These are phyloP conservation scores for Elsinoe fawcettii DNA, from an alignment of 2,329 filamentous ascomycete genomes.

Conservation along the genomic window DNA sequence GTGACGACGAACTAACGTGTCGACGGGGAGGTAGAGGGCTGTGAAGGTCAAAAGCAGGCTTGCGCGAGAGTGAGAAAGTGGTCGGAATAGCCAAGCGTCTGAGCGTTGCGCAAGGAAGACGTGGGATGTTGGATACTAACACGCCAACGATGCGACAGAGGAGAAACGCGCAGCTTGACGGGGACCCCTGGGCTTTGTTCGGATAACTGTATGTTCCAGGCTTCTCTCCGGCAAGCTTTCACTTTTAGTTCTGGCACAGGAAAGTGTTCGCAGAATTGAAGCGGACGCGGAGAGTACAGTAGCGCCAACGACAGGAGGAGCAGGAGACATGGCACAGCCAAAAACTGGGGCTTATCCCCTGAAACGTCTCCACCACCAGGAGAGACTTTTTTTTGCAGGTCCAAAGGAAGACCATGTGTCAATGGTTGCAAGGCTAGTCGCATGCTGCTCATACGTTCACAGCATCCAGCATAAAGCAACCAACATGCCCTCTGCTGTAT, in stretches of 20 bases:
- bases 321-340: not conserved
- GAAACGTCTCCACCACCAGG: slow-evolving; percentile 3
- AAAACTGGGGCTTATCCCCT: not conserved
- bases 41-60: not conserved
- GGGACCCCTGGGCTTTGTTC: not conserved
- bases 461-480: not conserved
- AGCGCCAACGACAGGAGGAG: not conserved
- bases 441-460: not conserved
- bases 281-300: not conserved
- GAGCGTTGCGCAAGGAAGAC: slow-evolving; percentile 3
- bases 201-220: not conserved
- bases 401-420: not conserved
- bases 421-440: not conserved
- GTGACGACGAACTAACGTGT: not conserved
- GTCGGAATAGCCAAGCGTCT: slow-evolving; percentile 3
- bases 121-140: not conserved
- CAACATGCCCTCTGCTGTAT: not conserved
- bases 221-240: slow-evolving; percentile 1
- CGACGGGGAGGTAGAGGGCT: not conserved
- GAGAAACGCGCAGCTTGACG: not conserved
- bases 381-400: not conserved
- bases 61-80: not conserved
- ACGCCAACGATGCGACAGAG: not conserved
- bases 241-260: not conserved
- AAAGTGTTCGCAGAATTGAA: not conserved